Evolutionary conservation across 192 early-diverging fungal species (phyloP).

Genomic region (Coemansia sp.): DNA sequence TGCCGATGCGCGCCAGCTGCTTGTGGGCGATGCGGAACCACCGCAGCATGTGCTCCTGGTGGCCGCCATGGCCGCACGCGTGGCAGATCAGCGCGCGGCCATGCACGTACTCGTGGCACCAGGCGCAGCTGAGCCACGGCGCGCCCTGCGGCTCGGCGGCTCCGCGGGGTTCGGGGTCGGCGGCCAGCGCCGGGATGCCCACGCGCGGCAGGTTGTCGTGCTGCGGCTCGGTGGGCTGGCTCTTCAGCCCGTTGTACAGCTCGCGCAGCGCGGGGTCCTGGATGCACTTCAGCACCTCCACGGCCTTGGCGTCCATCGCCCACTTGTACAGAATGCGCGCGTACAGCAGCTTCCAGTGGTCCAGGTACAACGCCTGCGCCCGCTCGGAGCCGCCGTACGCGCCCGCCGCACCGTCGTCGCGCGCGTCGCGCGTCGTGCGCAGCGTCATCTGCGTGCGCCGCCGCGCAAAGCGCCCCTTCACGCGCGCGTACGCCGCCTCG

Average conservation of each 20-base stretch:
- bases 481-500: constrained; percentile 24
- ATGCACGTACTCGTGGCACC: constrained; percentile 50
- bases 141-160: constrained; percentile 5
- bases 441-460: constrained; percentile 15
- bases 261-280: constrained; percentile 20
- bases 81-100: constrained; percentile 49
- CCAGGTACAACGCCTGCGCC: constrained; percentile 24
- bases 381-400: background rate
- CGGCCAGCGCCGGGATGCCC: constrained; percentile 7
- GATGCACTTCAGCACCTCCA: constrained; percentile 42
- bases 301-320: constrained; percentile 38
- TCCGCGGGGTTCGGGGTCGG: background rate
- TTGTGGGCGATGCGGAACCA: constrained; percentile 39
- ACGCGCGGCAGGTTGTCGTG: constrained; percentile 33
- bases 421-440: background rate
- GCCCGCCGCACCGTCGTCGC: background rate
- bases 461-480: constrained; percentile 17
- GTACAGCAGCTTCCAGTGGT: constrained; percentile 48
- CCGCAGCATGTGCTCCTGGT: constrained; percentile 45
- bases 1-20: constrained; percentile 24
- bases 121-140: constrained; percentile 40
- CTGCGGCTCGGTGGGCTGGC: constrained; percentile 33
- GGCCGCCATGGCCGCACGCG: constrained; percentile 47
- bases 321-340: constrained; percentile 41
- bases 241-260: constrained; percentile 28